These are phyloP conservation scores for Zea mays DNA, from an alignment of 176 grass and related monocot species.

Conservation along the genomic window Zm-B73-REFERENCE-NAM-5.0 NC_050096.1:21834001-21834500, in stretches of 20 bases:
- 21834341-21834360: neutral
- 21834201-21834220: constrained; percentile 4
- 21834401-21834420: neutral
- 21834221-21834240: neutral
- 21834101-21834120: constrained; percentile 25
- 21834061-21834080: constrained; percentile 13
- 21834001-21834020: neutral
- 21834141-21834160: constrained; percentile 10
- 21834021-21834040: neutral
- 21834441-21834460: neutral
- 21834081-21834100: neutral
- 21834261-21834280: neutral
- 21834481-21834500: constrained; percentile 2
- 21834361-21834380: neutral
- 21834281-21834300: constrained; percentile 1
- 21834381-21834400: neutral
- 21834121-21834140: constrained; percentile 10
- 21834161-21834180: constrained; percentile 26
- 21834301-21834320: neutral
- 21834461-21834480: neutral
- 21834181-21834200: neutral
- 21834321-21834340: constrained; percentile 1
- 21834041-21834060: neutral
- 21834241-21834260: neutral
- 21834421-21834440: neutral